Percentiles rank a stretch among this genome's conserved stretches.
These are phyloP conservation scores for Penicillium psychrofluorescens DNA, from an alignment of 495 filamentous ascomycete genomes.

Conservation along the genomic window DNA sequence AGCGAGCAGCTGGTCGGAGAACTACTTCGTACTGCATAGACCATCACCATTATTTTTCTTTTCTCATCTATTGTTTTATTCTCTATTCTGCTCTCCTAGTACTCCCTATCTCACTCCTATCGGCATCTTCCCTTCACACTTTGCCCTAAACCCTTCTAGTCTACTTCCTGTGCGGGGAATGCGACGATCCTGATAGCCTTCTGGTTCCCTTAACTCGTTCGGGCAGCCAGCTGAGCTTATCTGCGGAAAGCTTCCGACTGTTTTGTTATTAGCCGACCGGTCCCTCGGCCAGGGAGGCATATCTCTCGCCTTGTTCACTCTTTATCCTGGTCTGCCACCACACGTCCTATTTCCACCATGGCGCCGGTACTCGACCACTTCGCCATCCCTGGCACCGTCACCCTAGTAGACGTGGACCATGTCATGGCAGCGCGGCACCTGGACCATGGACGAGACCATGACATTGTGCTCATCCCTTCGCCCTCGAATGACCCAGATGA, in stretches of 20 bases:
- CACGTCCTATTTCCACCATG: constrained; percentile 10
- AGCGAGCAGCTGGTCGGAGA: constrained; percentile 41
- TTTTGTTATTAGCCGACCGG: too few species aligned
- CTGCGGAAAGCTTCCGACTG: neutral
- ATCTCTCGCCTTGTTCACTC: neutral
- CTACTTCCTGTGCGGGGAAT: constrained; percentile 5
- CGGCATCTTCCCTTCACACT: too few species aligned
- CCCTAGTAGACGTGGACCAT: constrained; percentile 47
- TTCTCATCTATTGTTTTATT: neutral
- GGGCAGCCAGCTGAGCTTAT: too few species aligned
- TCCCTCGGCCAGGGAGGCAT: too few species aligned
- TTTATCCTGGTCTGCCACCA: neutral
- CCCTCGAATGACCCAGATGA: constrained; percentile 54
- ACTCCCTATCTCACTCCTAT: too few species aligned
- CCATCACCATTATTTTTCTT: neutral
- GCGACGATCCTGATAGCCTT: neutral
- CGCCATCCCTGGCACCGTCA: constrained; percentile 47
- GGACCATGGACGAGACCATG: constrained; percentile 25
- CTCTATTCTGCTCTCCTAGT: neutral
- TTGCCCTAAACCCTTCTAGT: too few species aligned
- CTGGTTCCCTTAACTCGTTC: too few species aligned
- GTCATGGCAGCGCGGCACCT: constrained; percentile 35
- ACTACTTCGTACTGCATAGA: neutral
- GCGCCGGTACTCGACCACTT: constrained; percentile 28
- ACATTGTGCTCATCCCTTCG: constrained; percentile 53